Evolutionary conservation across 1,284 basidiomycete genomes (phyloP).

Genomic region (Rhodotorula sp.): DNA sequence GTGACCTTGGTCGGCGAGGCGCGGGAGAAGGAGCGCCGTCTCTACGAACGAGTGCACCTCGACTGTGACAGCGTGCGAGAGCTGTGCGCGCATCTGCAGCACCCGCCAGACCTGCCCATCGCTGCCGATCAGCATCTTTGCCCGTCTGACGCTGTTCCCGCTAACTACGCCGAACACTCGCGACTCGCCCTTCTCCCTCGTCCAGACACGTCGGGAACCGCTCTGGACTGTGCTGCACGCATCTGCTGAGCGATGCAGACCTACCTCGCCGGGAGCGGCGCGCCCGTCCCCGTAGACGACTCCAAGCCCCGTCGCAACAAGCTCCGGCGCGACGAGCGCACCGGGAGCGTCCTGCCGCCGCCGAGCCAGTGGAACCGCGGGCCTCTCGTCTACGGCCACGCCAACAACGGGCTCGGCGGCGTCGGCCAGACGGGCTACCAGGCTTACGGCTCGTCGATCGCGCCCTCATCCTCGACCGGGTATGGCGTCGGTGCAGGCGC

Average conservation of each 20-base stretch:
- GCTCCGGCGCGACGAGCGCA: slow-evolving; percentile 26
- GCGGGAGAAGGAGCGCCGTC: neutral
- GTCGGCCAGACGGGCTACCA: slow-evolving; percentile 30
- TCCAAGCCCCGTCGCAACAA: slow-evolving; percentile 15
- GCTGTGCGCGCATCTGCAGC: too few relatives aligned
- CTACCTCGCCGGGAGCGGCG: slow-evolving; percentile 2
- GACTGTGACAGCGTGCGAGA: too few relatives aligned
- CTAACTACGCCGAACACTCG: too few relatives aligned
- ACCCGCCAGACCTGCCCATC: too few relatives aligned
- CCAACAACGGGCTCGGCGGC: slow-evolving; percentile 5
- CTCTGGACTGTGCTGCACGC: neutral
- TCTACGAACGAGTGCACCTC: neutral
- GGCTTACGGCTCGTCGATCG: neutral
- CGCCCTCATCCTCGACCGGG: neutral
- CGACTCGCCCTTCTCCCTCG: too few relatives aligned
- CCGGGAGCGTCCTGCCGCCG: slow-evolving; percentile 33
- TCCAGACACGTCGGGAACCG: too few relatives aligned
- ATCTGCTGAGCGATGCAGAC: neutral
- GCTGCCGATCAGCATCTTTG: too few relatives aligned
- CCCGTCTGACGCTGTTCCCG: too few relatives aligned
- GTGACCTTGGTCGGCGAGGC: neutral
- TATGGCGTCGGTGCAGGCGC: neutral
- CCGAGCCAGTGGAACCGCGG: slow-evolving; percentile 15
- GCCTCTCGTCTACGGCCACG: slow-evolving; percentile 14
- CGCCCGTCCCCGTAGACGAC: neutral